These are phyloP conservation scores for Boletus hoseneyae DNA, from an alignment of 1,284 basidiomycete genomes.

Conservation along the genomic window DNA sequence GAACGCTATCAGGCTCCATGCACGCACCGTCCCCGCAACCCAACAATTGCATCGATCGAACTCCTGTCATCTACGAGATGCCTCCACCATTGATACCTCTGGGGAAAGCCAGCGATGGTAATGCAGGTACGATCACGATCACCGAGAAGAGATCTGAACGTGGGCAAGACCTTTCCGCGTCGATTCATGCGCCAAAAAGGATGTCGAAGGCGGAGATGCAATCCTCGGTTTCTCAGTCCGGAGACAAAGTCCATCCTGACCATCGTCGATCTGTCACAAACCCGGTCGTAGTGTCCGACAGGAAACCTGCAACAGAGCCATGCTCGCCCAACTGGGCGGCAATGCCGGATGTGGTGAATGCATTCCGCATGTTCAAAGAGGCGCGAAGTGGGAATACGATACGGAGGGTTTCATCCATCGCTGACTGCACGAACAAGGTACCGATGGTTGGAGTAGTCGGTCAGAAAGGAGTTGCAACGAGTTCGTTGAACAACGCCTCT, in stretches of 20 bases:
- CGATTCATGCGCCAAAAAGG: constrained; percentile 14
- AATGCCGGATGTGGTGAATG: constrained; percentile 21
- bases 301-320: not conserved
- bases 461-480: constrained; percentile 20
- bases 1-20: constrained; percentile 17
- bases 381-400: not conserved
- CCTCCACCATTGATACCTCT: not conserved
- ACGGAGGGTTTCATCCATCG: constrained; percentile 9
- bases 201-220: not conserved
- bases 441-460: constrained; percentile 6
- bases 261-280: constrained; percentile 1
- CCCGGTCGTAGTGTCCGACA: not conserved
- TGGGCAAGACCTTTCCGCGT: constrained; percentile 6
- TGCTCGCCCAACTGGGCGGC: constrained; percentile 17
- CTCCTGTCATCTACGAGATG: not conserved
- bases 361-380: constrained; percentile 18
- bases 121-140: not conserved
- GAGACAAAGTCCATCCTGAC: not conserved
- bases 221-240: not conserved
- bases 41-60: not conserved
- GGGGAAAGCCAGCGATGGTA: not conserved
- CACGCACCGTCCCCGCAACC: constrained; percentile 14
- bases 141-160: not conserved
- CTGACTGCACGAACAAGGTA: constrained; percentile 3
- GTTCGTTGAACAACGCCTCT: constrained; percentile 13